Base-by-base conservation (phyloP, 2,329 filamentous ascomycete genomes). In the Knufia fluminis region DNA sequence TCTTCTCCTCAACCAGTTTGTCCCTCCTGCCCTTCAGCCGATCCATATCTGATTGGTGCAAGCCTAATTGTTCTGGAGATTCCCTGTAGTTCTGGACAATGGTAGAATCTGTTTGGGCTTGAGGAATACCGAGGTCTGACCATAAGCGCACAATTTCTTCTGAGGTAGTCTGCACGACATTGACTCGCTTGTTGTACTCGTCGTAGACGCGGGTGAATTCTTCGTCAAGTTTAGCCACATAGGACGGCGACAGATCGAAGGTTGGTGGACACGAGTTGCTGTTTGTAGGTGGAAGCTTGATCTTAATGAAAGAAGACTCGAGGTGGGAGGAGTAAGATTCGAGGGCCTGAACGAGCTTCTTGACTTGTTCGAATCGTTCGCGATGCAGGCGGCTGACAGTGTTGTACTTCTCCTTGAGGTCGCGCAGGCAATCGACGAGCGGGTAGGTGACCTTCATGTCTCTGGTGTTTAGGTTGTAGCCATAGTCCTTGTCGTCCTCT, bases 291-390 rank as follows among this genome's bases (percentile, higher is more conserved):
- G 92, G 92, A 4, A 98, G 78, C 35, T 83, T 78, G 62, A 97
- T 82, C 62, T 83, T 80, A 57, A 97, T 79, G 65, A 97, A 97
- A 2, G 84, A 84, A 9, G 86, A 73, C 66, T 98, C 92, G 41
- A 98, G 85, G 65, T 97, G 92, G 8, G 87, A 94, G 1, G 92
- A 94, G 66, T 97, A 98, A 3, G 91, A 96, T 64, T 95, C 85
- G 45, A 98, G 82, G 3, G 91, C 91, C 68, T 94, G 82, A 20
- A 89, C 89, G 56, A 98, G 84, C 74, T 96, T 96, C 69, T 87
- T 91, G 52, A 97, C 88, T 72, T 97, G 89, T 64, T 96, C 90
- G 61, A 88, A 96, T 53, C 92, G 84, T 68, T 97, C 90, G 55
- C 82, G 83, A 67, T 98, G 90, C 51, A 92, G 71, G 63, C 85